Evolutionary conservation across 768 basidiomycete species (phyloP), one percentile per base, ranked within the genome.

Genomic region (Kwoniella sp.): DNA sequence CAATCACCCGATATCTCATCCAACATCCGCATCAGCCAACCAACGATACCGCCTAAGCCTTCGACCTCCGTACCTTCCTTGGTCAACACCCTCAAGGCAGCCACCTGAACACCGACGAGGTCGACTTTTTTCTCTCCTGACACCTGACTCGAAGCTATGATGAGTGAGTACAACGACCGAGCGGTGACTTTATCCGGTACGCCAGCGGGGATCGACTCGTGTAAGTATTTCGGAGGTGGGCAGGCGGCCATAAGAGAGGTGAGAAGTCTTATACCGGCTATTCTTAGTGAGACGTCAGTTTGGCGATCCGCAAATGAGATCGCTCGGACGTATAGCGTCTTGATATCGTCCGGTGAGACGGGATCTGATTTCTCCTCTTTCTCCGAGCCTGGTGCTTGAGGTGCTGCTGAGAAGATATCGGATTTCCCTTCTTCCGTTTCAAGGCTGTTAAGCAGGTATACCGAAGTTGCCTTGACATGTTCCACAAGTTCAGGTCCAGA

Each of bases 41-140:
- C 68, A 8, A 79, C 70, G n/a, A 79, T 22, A 1, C 75, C 75
- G 2, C 60, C 58, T 15, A 70, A 44, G 1, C 67, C 63, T 15
- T 68, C 67, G 8, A 72, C 71, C 21, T 68, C 57, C 1, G 51
- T 55, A 1, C 75, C 75, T 47, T 68, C 65, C 51, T 68, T 70
- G 4, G 73, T 76, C 80, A 97, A 83, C 17, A 89, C 84, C 79
- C 90, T 91, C 86, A 89, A 93, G 78, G 95, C 91, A 66, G 85
- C 85, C 50, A 96, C 92, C 83, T 98, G 92, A 2, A 69, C 72
- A 37, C 66, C 67, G 37, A 76, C 60, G 24, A 68, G 56, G n/a
- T 76, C 72, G 1, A 64, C 48, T 25, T 48, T 72, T 19, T 24
- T 26, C 25, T 64, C 62, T 15, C 25, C 29, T 13, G 60, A 27